Percentiles rank a stretch among this genome's conserved stretches.
These are phyloP conservation scores for Volutella citrinella DNA, from an alignment of 2,329 filamentous ascomycete genomes.

Conservation along the genomic window DNA sequence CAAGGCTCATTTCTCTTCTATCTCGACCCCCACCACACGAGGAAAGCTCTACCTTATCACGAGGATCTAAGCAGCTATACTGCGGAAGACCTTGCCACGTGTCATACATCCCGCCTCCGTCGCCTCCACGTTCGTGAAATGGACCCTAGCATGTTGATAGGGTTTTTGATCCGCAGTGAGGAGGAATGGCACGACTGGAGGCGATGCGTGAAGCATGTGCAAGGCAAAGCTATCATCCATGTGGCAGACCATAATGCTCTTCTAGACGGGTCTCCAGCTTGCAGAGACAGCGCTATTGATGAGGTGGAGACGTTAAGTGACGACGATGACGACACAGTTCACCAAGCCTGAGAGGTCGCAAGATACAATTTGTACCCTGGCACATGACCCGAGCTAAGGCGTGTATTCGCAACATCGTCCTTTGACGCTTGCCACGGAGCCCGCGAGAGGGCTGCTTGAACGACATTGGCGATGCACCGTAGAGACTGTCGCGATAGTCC, in stretches of 20 bases:
- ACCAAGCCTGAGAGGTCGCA: constrained; percentile 21
- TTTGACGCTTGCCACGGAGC: too few relatives aligned
- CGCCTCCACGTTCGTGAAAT: constrained; percentile 84
- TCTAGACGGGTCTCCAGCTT: constrained; percentile 47
- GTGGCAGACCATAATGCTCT: constrained; percentile 70
- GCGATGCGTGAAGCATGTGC: constrained; percentile 67
- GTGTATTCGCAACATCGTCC: too few relatives aligned
- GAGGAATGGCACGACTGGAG: constrained; percentile 86
- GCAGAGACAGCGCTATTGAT: constrained; percentile 73
- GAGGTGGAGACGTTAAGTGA: constrained; percentile 90
- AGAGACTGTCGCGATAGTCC: too few relatives aligned
- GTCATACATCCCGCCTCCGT: constrained; percentile 82
- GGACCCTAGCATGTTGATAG: constrained; percentile 97
- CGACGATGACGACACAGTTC: constrained; percentile 49
- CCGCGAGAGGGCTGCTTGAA: too few relatives aligned
- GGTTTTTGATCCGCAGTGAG: constrained; percentile 80
- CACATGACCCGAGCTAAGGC: too few relatives aligned
- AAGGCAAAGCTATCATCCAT: constrained; percentile 83
- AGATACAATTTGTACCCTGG: too few relatives aligned
- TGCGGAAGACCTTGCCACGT: constrained; percentile 72
- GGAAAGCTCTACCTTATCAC: constrained; percentile 67
- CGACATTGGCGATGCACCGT: too few relatives aligned
- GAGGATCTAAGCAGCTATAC: constrained; percentile 57
- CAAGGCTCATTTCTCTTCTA: constrained; percentile 83
- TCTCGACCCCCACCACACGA: constrained; percentile 87